Conservation (phyloP, 2,329 filamentous ascomycete species). For the Blumeriella jaapii region DNA sequence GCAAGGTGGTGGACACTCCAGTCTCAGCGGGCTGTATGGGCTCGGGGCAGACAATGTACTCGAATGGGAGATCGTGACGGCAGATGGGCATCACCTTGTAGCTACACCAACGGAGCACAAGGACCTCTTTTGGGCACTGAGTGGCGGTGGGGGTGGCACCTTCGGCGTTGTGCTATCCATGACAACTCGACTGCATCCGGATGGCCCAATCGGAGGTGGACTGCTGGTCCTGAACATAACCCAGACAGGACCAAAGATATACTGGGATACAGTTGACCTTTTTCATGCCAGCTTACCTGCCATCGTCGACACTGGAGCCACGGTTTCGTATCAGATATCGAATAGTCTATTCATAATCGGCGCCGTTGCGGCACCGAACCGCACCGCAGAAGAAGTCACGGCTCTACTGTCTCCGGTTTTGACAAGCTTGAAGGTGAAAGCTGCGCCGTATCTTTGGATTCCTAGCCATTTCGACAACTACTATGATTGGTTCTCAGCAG, state of each 20-base stretch:
- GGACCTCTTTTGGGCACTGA: slow-evolving; percentile 36
- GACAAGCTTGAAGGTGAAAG: neutral
- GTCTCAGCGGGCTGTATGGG: slow-evolving; percentile 39
- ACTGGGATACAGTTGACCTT: neutral
- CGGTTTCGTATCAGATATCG: neutral
- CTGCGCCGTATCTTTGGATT: neutral
- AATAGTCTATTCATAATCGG: neutral
- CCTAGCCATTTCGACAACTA: neutral
- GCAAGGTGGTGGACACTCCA: slow-evolving; percentile 48
- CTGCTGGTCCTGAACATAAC: slow-evolving; percentile 32
- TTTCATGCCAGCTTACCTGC: neutral
- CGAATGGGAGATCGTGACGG: slow-evolving; percentile 13
- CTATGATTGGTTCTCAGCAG: neutral
- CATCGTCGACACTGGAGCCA: slow-evolving; percentile 1
- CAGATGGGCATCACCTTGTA: slow-evolving; percentile 18
- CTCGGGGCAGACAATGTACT: slow-evolving; percentile 46
- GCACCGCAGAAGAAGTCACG: neutral
- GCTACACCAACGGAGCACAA: slow-evolving; percentile 33
- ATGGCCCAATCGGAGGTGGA: slow-evolving; percentile 27
- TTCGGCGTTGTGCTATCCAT: slow-evolving; percentile 47
- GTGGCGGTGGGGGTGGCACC: slow-evolving; percentile 27
- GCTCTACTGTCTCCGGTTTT: slow-evolving; percentile 1
- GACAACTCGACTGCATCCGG: slow-evolving; percentile 39
- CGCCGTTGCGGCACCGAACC: neutral
- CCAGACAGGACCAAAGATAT: neutral